Percentiles rank a stretch among this genome's conserved stretches.
Evolutionary conservation across 768 basidiomycete species (phyloP).

Genomic region (Rossbeevera mucosa): DNA sequence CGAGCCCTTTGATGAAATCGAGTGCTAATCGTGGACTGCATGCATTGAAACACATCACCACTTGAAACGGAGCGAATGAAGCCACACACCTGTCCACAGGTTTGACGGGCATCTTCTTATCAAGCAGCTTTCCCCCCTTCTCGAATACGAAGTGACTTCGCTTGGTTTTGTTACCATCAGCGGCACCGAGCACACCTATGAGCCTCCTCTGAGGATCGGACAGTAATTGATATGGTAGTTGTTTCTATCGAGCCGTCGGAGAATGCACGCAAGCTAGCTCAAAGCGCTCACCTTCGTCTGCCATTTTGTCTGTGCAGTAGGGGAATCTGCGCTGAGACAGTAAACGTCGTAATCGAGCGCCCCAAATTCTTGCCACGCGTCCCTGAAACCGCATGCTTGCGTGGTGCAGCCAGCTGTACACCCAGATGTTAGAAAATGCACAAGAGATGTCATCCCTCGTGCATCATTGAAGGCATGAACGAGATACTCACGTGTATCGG

Average conservation of each 20-base stretch:
- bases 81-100: slow-evolving; percentile 68
- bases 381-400: slow-evolving; percentile 91
- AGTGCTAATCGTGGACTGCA: slow-evolving; percentile 59
- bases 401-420: slow-evolving; percentile 78
- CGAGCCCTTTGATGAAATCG: slow-evolving; percentile 57
- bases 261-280: neutral
- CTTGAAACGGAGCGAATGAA: neutral
- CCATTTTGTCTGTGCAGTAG: slow-evolving; percentile 76
- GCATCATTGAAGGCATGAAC: neutral
- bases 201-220: slow-evolving; percentile 84
- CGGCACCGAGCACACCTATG: slow-evolving; percentile 79
- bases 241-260: slow-evolving; percentile 47
- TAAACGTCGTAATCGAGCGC: slow-evolving; percentile 64
- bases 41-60: neutral
- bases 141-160: slow-evolving; percentile 93
- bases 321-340: slow-evolving; percentile 77
- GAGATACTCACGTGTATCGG: slow-evolving; percentile 66
- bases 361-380: slow-evolving; percentile 73
- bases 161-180: slow-evolving; percentile 75
- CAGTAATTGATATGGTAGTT: slow-evolving; percentile 78
- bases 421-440: neutral
- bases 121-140: slow-evolving; percentile 84
- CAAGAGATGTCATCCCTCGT: neutral
- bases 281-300: slow-evolving; percentile 64
- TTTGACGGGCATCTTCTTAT: slow-evolving; percentile 82